Conservation (phyloP, 2,329 filamentous ascomycete species). For the Xenoacremonium recifei region DNA sequence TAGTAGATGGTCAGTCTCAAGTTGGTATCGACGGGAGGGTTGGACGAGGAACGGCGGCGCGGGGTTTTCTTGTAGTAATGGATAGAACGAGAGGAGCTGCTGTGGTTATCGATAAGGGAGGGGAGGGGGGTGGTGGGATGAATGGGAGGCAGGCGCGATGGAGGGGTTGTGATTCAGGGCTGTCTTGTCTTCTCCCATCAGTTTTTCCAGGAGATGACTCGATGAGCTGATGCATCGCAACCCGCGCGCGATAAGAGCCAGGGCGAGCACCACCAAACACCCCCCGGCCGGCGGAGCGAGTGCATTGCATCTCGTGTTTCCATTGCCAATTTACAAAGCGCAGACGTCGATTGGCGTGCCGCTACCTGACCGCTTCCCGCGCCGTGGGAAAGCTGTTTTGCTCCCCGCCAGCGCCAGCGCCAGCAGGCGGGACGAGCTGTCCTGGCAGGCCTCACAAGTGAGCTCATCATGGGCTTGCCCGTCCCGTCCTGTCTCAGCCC, state of each 20-base stretch:
- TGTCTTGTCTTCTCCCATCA: too few species aligned
- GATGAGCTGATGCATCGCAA: constrained; percentile 23
- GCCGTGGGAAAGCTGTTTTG: background rate
- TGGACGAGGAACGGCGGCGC: constrained; percentile 17
- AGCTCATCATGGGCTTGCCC: too few species aligned
- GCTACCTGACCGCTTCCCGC: background rate
- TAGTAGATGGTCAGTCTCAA: constrained; percentile 18
- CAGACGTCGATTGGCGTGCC: background rate
- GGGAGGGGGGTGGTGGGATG: constrained; percentile 1
- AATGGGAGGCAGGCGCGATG: too few species aligned
- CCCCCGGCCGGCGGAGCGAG: too few species aligned
- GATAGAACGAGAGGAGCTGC: constrained; percentile 22
- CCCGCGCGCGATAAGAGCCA: constrained; percentile 15
- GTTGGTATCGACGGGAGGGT: constrained; percentile 20
- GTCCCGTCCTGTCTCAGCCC: constrained; percentile 9
- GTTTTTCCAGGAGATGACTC: background rate
- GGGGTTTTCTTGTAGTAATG: constrained; percentile 22
- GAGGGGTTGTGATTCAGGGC: too few species aligned
- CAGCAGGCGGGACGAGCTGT: background rate
- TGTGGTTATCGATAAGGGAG: constrained; percentile 4
- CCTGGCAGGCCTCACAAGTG: too few species aligned
- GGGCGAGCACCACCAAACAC: constrained; percentile 15
- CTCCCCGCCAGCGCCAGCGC: background rate
- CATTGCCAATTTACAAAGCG: background rate
- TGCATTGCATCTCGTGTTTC: constrained; percentile 16